phyloP scores from a whole-genome alignment of 2,329 filamentous ascomycete genomes.

The Colletotrichum tanaceti region DNA sequence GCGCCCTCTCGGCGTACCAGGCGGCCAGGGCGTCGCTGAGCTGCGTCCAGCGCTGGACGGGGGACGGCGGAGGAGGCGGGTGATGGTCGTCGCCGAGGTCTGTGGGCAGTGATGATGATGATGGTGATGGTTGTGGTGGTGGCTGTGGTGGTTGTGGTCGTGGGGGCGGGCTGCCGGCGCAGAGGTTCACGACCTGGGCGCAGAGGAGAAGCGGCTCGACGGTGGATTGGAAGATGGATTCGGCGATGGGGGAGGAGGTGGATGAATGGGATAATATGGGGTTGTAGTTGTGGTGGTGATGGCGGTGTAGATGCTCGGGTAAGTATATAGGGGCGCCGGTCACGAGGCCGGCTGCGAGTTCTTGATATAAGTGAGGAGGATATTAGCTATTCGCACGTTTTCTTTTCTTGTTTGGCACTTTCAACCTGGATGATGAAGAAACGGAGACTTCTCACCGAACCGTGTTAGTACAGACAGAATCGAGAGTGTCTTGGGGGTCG shows the following conservation, averaged over 20 bases:
- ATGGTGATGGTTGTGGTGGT: too few species aligned
- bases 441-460: slow-evolving; percentile 44
- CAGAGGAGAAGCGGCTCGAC: slow-evolving; percentile 49
- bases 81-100: slow-evolving; percentile 27
- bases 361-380: slow-evolving; percentile 39
- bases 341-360: slow-evolving; percentile 47
- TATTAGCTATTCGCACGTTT: too few species aligned
- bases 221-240: slow-evolving; percentile 41
- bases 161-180: slow-evolving; percentile 46
- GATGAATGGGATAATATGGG: slow-evolving; percentile 23
- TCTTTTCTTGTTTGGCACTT: background rate
- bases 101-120: background rate
- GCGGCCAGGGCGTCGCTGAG: slow-evolving; percentile 48
- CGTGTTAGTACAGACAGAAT: slow-evolving; percentile 44
- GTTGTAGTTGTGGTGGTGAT: background rate
- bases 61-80: slow-evolving; percentile 29
- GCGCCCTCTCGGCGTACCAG: slow-evolving; percentile 50
- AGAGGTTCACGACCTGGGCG: slow-evolving; percentile 50
- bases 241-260: slow-evolving; percentile 36
- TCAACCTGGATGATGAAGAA: background rate
- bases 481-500: slow-evolving; percentile 28
- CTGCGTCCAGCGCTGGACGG: slow-evolving; percentile 47
- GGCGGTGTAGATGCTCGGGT: slow-evolving; percentile 43
- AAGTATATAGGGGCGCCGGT: slow-evolving; percentile 45
- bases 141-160: background rate